A percentile compares a stretch with the other conserved stretches of the same genome.
phyloP scores from a whole-genome alignment of 2,329 filamentous ascomycete species.

The Colletotrichum ledebouriae region DNA sequence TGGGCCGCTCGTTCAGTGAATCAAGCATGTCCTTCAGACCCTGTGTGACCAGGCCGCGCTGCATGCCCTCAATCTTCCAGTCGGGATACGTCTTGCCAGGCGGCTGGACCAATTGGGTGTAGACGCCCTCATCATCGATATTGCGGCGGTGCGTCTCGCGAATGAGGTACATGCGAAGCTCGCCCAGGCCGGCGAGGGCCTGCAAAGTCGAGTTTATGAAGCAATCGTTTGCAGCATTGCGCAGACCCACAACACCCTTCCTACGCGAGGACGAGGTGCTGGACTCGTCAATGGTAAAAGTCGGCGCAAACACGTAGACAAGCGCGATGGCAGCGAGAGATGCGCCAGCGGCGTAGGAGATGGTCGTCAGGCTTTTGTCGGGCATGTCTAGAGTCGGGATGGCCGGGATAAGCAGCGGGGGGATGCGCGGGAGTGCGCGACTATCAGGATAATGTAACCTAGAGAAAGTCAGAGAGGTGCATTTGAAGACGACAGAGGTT shows the following conservation, averaged over 20 bases:
- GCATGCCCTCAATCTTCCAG: slow-evolving; percentile 77
- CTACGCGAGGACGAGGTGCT: slow-evolving; percentile 78
- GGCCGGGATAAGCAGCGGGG: slow-evolving; percentile 27
- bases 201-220: slow-evolving; percentile 98
- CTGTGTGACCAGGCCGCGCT: slow-evolving; percentile 85
- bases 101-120: slow-evolving; percentile 71
- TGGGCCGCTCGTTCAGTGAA: slow-evolving; percentile 90
- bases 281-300: slow-evolving; percentile 92
- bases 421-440: slow-evolving; percentile 19
- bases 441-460: slow-evolving; percentile 15
- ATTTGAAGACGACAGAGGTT: neutral
- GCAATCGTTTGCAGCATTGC: slow-evolving; percentile 94
- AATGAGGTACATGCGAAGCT: slow-evolving; percentile 92
- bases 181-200: slow-evolving; percentile 88
- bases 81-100: slow-evolving; percentile 60
- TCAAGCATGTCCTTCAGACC: slow-evolving; percentile 95
- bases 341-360: slow-evolving; percentile 94
- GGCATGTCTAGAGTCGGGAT: slow-evolving; percentile 68
- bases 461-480: slow-evolving; percentile 5
- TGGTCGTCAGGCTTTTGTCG: slow-evolving; percentile 84
- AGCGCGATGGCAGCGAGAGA: slow-evolving; percentile 94
- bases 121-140: slow-evolving; percentile 83
- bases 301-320: slow-evolving; percentile 98
- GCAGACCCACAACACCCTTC: slow-evolving; percentile 88
- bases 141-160: slow-evolving; percentile 87